A percentile compares a stretch with the other conserved stretches of the same genome.
phyloP scores from a whole-genome alignment of 768 basidiomycete genomes.

The Amanita muscaria region DNA sequence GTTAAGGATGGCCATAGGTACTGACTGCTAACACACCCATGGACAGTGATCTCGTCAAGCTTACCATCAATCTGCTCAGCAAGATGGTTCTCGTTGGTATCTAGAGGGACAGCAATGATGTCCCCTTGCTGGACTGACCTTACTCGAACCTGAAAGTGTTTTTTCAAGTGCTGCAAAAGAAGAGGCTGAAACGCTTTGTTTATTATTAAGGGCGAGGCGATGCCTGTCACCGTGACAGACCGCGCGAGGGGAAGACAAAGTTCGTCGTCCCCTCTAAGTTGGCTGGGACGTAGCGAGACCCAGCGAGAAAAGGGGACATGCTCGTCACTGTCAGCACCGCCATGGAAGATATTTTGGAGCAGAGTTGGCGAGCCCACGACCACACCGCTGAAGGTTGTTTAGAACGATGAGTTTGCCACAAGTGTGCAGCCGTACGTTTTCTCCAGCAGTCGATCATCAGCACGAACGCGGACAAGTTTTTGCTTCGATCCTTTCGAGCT shows the following conservation, averaged over 20 bases:
- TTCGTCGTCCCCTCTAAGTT: slow-evolving; percentile 46
- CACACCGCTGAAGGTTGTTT: slow-evolving; percentile 22
- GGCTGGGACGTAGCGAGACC: slow-evolving; percentile 40
- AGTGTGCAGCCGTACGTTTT: slow-evolving; percentile 23
- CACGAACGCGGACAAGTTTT: slow-evolving; percentile 52
- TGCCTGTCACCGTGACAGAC: slow-evolving; percentile 66
- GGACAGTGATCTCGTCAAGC: slow-evolving; percentile 14
- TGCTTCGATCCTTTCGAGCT: slow-evolving; percentile 14
- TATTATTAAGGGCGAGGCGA: slow-evolving; percentile 66
- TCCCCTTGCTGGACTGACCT: slow-evolving; percentile 68
- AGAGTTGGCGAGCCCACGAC: slow-evolving; percentile 41
- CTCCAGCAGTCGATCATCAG: slow-evolving; percentile 35
- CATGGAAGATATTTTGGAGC: slow-evolving; percentile 40
- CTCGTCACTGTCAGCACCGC: slow-evolving; percentile 13
- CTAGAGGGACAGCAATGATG: slow-evolving; percentile 55
- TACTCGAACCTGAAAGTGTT: slow-evolving; percentile 46
- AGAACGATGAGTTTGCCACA: neutral
- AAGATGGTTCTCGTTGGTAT: slow-evolving; percentile 34
- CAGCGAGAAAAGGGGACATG: slow-evolving; percentile 11
- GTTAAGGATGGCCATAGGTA: slow-evolving; percentile 5
- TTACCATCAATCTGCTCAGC: slow-evolving; percentile 16
- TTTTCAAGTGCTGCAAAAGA: slow-evolving; percentile 53
- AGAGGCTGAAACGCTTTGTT: slow-evolving; percentile 54
- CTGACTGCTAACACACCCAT: slow-evolving; percentile 16
- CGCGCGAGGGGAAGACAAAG: slow-evolving; percentile 62